Evolutionary conservation across 805 yeast species (phyloP).

Genomic region (Candida maris): DNA sequence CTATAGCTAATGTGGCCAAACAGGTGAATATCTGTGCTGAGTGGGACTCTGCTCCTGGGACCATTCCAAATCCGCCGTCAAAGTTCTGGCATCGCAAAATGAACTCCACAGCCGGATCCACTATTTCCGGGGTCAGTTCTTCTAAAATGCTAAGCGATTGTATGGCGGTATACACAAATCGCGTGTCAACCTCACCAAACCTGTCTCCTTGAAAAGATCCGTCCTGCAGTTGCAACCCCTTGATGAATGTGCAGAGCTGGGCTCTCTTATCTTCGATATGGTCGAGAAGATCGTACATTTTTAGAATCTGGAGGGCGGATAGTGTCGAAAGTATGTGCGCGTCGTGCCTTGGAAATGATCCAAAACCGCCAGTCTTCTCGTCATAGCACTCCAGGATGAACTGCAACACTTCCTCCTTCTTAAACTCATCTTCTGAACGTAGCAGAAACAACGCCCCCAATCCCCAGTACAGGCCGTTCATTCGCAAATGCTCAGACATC

Average conservation of each 20-base stretch:
- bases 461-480: slow-evolving; percentile 97
- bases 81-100: slow-evolving; percentile 74
- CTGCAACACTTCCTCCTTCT: slow-evolving; percentile 57
- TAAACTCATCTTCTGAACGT: slow-evolving; percentile 52
- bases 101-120: slow-evolving; percentile 60
- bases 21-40: slow-evolving; percentile 90
- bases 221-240: slow-evolving; percentile 44
- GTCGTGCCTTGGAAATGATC: slow-evolving; percentile 86
- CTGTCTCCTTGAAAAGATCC: slow-evolving; percentile 90
- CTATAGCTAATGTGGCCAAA: slow-evolving; percentile 73
- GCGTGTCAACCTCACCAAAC: slow-evolving; percentile 89
- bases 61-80: slow-evolving; percentile 93
- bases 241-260: slow-evolving; percentile 37
- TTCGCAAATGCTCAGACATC: slow-evolving; percentile 83
- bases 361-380: slow-evolving; percentile 69
- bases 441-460: slow-evolving; percentile 67
- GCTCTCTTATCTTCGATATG: slow-evolving; percentile 23
- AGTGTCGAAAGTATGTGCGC: slow-evolving; percentile 81
- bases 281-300: slow-evolving; percentile 60
- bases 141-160: slow-evolving; percentile 71
- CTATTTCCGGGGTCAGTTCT: slow-evolving; percentile 43
- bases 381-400: slow-evolving; percentile 70
- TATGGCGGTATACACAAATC: slow-evolving; percentile 82
- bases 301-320: slow-evolving; percentile 79
- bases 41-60: slow-evolving; percentile 94